phyloP scores from a whole-genome alignment of 139 green algal species.

The Tetratostichococcus sp. region DNA sequence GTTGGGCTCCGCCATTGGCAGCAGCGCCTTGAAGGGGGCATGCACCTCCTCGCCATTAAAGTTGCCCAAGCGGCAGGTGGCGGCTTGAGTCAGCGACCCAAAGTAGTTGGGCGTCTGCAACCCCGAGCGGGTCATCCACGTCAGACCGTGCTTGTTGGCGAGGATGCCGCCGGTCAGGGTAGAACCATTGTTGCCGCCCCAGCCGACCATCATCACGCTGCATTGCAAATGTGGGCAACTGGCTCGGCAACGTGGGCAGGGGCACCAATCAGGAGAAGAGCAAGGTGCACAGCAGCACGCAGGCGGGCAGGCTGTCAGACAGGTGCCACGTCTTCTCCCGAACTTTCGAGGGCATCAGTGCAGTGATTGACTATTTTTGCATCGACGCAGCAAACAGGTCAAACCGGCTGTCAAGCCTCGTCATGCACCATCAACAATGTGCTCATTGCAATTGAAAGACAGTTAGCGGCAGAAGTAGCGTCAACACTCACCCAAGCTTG shows the following conservation, averaged over 20 bases:
- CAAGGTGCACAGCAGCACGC: too few species aligned
- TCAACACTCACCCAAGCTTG: conserved; percentile 80
- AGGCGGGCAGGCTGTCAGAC: too few species aligned
- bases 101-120: conserved; percentile 97
- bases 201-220: conserved; percentile 98
- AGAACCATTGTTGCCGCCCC: conserved; percentile 98
- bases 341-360: too few species aligned
- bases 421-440: too few species aligned
- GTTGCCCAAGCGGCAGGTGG: conserved; percentile 91
- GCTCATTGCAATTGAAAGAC: too few species aligned
- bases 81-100: conserved; percentile 91
- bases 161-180: conserved; percentile 93
- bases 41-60: conserved; percentile 93
- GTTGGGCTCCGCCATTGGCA: conserved; percentile 93
- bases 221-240: not conserved
- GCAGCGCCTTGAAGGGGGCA: conserved; percentile 84
- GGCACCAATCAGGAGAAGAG: too few species aligned
- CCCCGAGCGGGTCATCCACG: conserved; percentile 98
- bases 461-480: too few species aligned
- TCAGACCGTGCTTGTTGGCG: conserved; percentile 95
- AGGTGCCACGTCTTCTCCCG: too few species aligned
- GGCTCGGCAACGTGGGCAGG: too few species aligned
- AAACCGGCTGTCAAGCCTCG: too few species aligned
- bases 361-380: too few species aligned
- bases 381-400: too few species aligned